Evolutionary conservation across 441 rosid genomes (phyloP), one percentile per base, ranked within the genome.

Genomic region (Populus hybrid): DNA sequence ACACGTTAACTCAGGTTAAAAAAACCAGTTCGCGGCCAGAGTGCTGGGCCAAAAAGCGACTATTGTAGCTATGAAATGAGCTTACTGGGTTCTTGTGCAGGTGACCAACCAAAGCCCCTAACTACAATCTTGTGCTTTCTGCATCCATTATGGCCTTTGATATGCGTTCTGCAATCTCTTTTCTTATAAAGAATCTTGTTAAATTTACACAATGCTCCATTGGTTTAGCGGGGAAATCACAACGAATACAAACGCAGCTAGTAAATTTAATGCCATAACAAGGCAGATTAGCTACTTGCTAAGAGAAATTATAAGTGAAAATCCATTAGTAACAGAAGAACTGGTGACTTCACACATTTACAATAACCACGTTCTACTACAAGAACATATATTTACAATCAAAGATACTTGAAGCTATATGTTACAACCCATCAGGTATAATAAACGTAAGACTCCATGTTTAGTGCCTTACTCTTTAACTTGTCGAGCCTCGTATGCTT

Each of bases 331-430:
- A 35, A 35, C 38, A 35, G 38, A 35, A 35, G 38, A 35, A 35
- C 38, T 35, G 38, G 38, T 35, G 38, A 35, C 38, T 35, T 35
- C 65, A 67, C 16, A 71, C 65, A 38, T 71, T 23, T 77, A 63
- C 75, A 71, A 16, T 3, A 70, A 30, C n/a, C 28, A 42, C 32
- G 7, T 67, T 19, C 5, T 74, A 36, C 70, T 3, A 30, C 4
- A 24, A 3, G 30, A 65, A 30, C 36, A 67, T 35, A 57, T 50
- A 72, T 78, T 65, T 78, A 72, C 76, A 72, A 23, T 24, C 35
- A 30, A 30, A 30, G 32, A 30, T 30, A 75, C 6, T 19, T n/a
- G 14, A 67, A 42, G 36, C 46, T 38, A 34, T 66, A 75, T 19
- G 71, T 30, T 30, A 30, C 32, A 6, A 30, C 4, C 32, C 34